phyloP scores from a whole-genome alignment of 305 asterid genomes.

The Solanum hybrid region DNA sequence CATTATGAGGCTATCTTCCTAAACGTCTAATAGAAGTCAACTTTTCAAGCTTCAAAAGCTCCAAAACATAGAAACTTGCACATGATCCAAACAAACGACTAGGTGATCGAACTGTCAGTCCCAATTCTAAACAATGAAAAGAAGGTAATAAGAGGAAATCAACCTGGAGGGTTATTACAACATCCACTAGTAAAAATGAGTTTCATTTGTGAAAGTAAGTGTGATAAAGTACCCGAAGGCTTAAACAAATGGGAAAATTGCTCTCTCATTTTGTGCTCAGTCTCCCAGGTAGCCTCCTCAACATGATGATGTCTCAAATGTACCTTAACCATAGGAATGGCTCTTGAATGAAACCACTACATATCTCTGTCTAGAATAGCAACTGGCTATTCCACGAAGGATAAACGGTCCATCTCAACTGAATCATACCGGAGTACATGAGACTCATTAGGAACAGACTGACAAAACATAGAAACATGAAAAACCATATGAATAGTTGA shows the following conservation, averaged over 20 bases:
- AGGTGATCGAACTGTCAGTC: not conserved
- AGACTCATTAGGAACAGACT: no score
- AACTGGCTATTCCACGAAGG: not conserved
- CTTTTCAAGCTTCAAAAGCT: not conserved
- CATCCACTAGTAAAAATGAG: not conserved
- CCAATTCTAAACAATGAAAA: no score
- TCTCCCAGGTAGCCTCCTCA: not conserved
- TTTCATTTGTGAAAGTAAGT: not conserved
- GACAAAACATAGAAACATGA: not conserved
- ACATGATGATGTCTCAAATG: not conserved
- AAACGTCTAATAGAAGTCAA: not conserved
- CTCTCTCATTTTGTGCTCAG: not conserved
- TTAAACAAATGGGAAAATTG: not conserved
- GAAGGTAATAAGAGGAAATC: not conserved
- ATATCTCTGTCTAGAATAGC: not conserved
- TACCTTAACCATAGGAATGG: not conserved
- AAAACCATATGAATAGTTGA: not conserved
- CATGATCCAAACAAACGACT: not conserved
- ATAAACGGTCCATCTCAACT: not conserved
- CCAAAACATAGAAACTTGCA: not conserved
- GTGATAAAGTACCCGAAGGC: not conserved
- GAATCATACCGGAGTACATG: not conserved
- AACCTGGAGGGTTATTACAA: not conserved
- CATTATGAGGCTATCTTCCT: not conserved
- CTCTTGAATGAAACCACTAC: not conserved